These are phyloP conservation scores for Leonotis leonurus DNA, from an alignment of 257 asterid species.

Conservation along the genomic window DNA sequence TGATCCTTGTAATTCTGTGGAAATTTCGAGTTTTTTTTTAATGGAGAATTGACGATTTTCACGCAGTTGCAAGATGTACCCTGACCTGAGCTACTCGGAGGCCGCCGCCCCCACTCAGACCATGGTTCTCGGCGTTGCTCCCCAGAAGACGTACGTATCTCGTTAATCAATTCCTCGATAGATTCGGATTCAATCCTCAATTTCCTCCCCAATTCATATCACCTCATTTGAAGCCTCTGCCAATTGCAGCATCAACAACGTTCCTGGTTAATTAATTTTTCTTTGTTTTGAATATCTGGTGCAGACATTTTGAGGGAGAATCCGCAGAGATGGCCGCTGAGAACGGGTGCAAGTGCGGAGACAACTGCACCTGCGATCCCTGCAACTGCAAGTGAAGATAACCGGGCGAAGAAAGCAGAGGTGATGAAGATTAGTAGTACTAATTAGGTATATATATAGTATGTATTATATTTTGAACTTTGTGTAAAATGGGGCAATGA, in stretches of 20 bases:
- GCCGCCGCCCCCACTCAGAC: constrained; percentile 29
- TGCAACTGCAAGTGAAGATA: constrained; percentile 67
- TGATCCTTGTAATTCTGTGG: not conserved
- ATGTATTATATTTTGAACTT: not conserved
- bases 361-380: constrained; percentile 77
- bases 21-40: not conserved
- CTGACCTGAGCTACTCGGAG: constrained; percentile 49
- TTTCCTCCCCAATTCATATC: too few species aligned
- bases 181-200: not conserved
- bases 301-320: constrained; percentile 36
- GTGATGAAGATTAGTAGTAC: constrained; percentile 12
- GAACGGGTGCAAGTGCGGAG: constrained; percentile 81
- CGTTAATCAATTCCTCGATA: not conserved
- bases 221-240: too few species aligned
- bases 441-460: not conserved
- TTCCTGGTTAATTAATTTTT: not conserved
- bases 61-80: constrained; percentile 49
- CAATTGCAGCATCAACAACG: too few species aligned
- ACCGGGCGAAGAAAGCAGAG: constrained; percentile 30
- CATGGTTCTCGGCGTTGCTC: constrained; percentile 45
- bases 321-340: constrained; percentile 36
- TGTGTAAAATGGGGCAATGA: constrained; percentile 3
- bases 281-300: not conserved
- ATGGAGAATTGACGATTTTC: not conserved
- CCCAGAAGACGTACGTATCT: constrained; percentile 27